Evolutionary conservation across 2,329 filamentous ascomycete species (phyloP), one percentile per base, ranked within the genome.

Genomic region (Sporothrix brasiliensis): DNA sequence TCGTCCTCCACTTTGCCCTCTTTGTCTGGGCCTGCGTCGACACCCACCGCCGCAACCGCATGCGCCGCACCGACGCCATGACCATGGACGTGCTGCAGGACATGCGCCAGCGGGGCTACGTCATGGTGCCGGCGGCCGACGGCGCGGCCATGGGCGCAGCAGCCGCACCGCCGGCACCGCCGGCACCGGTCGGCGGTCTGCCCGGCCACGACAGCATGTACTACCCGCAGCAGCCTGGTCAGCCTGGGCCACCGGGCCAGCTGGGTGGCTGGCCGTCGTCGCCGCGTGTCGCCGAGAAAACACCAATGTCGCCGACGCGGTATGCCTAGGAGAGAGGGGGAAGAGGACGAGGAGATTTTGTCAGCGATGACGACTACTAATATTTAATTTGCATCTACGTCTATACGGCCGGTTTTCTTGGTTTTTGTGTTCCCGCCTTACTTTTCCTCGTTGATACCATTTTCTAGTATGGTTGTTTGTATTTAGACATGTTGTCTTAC

Each of bases 1-100:
- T 85, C 0, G 71, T 85, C 1, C 81, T 82, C 11, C 82, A 85
- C 69, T 72, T 74, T 69, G 30, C 50, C 44, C 69, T 75, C 14
- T 74, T 75, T 39, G 71, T 73, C 21, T 73, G 70, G 72, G 73
- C 72, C 50, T 74, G 74, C 67, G 70, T 72, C 56, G 73, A 75
- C 74, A 73, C 71, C 21, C 53, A 72, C 66, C 68, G 68, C 49
- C 53, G 30, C 66, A 70, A 70, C 67, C 27, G 39, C 39, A 5
- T 3, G 21, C 49, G 30, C 39, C 67, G 54, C 49, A 21, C 24
- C 16, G 24, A 41, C n/a, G 30, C 49, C 14, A 21, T 69, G 13
- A 67, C 65, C 24, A n/a, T 61, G 24, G 34, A 68, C 14, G 30
- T 69, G 41, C 69, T 72, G 19, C 56, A 72, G 60, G 71, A 72